Conservation (phyloP, 371 early-diverging fungal species). For the Actinomucor elegans region DNA sequence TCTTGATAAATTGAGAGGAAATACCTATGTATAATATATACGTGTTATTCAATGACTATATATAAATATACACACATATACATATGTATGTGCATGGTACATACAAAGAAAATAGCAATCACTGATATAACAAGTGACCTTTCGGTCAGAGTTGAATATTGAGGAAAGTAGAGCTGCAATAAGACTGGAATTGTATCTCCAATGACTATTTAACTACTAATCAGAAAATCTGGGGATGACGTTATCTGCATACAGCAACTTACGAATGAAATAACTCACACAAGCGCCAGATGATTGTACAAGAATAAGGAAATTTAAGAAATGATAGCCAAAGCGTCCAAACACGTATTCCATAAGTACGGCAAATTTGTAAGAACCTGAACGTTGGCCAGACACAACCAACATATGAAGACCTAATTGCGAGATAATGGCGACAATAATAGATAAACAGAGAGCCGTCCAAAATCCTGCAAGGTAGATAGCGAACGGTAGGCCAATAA, state of each 20-base stretch:
- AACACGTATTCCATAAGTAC: constrained; percentile 52
- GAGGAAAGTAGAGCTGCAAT: constrained; percentile 40
- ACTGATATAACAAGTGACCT: constrained; percentile 46
- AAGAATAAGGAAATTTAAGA: constrained; percentile 50
- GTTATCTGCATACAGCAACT: constrained; percentile 13
- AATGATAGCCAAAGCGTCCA: constrained; percentile 49
- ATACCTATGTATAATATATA: constrained; percentile 28
- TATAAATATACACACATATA: too few species aligned
- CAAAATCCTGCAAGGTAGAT: constrained; percentile 56
- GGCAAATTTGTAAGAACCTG: constrained; percentile 50
- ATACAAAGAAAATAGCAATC: constrained; percentile 47
- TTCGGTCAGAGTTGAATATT: constrained; percentile 25
- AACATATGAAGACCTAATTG: constrained; percentile 47
- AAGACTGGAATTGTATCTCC: constrained; percentile 63
- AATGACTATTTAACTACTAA: constrained; percentile 44
- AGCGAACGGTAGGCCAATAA: constrained; percentile 60
- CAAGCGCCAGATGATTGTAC: constrained; percentile 51
- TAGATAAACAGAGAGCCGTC: constrained; percentile 48
- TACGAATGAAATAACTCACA: constrained; percentile 56
- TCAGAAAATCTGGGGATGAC: too few species aligned
- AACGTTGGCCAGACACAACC: constrained; percentile 47
- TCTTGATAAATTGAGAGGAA: constrained; percentile 51
- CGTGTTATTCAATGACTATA: neutral
- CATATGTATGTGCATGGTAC: neutral
- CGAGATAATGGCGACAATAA: constrained; percentile 45